These are phyloP conservation scores for Nicotiana noctiflora DNA, from an alignment of 257 asterid species.

Conservation along the genomic window DNA sequence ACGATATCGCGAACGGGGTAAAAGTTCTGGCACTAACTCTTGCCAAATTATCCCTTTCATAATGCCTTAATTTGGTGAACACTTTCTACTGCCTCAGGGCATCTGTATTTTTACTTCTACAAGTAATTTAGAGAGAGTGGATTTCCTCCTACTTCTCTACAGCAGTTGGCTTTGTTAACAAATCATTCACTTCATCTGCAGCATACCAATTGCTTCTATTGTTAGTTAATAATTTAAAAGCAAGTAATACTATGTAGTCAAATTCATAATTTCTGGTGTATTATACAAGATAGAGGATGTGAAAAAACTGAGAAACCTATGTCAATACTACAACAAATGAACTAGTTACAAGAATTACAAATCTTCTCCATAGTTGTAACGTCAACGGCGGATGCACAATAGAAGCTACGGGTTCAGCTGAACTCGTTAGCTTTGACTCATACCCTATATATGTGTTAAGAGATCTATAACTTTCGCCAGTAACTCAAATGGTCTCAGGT, in stretches of 20 bases:
- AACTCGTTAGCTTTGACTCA: no score
- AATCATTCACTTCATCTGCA: background rate
- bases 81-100: background rate
- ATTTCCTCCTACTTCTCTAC: background rate
- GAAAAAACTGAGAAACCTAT: background rate
- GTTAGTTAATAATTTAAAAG: background rate
- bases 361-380: no score
- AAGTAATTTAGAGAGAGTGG: background rate
- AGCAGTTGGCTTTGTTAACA: background rate
- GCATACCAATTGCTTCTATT: background rate
- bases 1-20: conserved; percentile 65
- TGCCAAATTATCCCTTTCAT: conserved; percentile 42
- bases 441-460: no score
- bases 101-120: background rate
- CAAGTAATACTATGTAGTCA: background rate
- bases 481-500: no score
- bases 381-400: no score
- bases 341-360: no score
- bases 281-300: background rate
- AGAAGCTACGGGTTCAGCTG: no score
- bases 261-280: background rate
- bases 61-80: conserved; percentile 7
- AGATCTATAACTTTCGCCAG: no score
- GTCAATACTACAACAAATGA: no score
- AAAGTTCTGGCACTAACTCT: conserved; percentile 60